phyloP scores from a whole-genome alignment of 768 basidiomycete genomes.

The Cystobasidium onofrii region DNA sequence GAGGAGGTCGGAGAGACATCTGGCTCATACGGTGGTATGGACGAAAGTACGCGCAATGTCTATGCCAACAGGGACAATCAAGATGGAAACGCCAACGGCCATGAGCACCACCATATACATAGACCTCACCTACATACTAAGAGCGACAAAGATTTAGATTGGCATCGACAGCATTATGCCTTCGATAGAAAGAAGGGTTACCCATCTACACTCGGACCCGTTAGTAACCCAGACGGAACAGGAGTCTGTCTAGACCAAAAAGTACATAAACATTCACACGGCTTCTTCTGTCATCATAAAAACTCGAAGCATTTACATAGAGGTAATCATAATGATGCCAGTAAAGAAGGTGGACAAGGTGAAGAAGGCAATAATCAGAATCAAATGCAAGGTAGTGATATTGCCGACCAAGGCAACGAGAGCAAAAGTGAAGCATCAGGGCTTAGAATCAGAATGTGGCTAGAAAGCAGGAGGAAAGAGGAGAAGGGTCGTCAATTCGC shows the following conservation, averaged over 20 bases:
- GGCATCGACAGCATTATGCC: slow-evolving; percentile 18
- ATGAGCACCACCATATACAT: neutral
- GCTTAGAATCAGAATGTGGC: slow-evolving; percentile 31
- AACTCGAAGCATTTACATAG: slow-evolving; percentile 19
- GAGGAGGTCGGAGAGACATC: slow-evolving; percentile 11
- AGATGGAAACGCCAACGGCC: neutral
- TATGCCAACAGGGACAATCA: neutral
- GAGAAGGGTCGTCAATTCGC: slow-evolving; percentile 31
- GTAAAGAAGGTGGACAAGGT: neutral
- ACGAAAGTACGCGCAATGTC: slow-evolving; percentile 5
- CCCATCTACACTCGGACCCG: slow-evolving; percentile 32
- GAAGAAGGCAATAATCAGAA: neutral
- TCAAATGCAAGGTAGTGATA: neutral
- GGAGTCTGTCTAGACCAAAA: slow-evolving; percentile 1
- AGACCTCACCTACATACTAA: neutral
- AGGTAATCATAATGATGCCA: too few relatives aligned
- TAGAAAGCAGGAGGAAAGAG: slow-evolving; percentile 31
- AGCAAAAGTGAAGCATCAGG: neutral
- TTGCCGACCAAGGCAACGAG: neutral
- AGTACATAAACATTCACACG: slow-evolving; percentile 31
- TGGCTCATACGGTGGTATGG: slow-evolving; percentile 7
- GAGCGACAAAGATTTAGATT: slow-evolving; percentile 5
- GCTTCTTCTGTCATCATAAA: slow-evolving; percentile 34
- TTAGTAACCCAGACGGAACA: slow-evolving; percentile 24
- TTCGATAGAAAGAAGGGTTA: slow-evolving; percentile 31